phyloP scores from a whole-genome alignment of 139 green algal genomes.

The Edaphochlamys debaryana region DNA sequence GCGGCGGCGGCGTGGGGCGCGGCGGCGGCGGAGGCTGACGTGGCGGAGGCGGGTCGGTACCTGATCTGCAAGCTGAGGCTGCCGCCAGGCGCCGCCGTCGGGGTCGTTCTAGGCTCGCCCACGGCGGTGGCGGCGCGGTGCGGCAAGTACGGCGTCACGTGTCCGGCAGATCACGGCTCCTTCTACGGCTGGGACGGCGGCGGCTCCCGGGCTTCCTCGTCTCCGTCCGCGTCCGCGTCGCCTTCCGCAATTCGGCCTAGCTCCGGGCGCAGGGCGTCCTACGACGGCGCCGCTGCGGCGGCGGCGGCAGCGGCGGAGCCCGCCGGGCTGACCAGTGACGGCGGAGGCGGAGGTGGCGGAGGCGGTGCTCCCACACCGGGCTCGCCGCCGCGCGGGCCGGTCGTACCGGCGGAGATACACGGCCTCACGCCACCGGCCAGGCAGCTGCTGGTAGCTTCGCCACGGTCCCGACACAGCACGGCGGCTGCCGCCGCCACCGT shows the following conservation, averaged over 20 bases:
- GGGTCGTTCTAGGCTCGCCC: conserved; percentile 2
- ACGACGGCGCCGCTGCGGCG: too few relatives aligned
- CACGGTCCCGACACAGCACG: too few relatives aligned
- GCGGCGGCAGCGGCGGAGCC: not conserved
- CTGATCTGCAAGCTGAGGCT: conserved; percentile 2
- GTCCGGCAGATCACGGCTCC: not conserved
- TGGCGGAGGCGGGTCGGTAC: not conserved
- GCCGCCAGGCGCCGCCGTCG: not conserved
- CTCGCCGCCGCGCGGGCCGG: too few relatives aligned
- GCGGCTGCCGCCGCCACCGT: not conserved
- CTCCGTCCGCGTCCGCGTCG: too few relatives aligned
- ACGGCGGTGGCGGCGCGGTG: conserved; percentile 3
- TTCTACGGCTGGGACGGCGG: conserved; percentile 17
- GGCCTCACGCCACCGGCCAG: too few relatives aligned
- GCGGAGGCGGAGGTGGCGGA: too few relatives aligned
- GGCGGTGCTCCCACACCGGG: too few relatives aligned
- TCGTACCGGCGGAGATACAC: too few relatives aligned
- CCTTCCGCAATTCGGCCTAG: too few relatives aligned
- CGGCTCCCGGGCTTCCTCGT: not conserved
- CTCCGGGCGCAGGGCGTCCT: too few relatives aligned
- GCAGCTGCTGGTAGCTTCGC: too few relatives aligned
- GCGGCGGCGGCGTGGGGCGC: not conserved
- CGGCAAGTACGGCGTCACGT: conserved; percentile 15
- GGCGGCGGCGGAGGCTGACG: not conserved
- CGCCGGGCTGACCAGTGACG: not conserved